Evolutionary conservation across 129 eudicot genomes (phyloP), one percentile per base, ranked within the genome.

Genomic region (Escallonia herrerae): DNA sequence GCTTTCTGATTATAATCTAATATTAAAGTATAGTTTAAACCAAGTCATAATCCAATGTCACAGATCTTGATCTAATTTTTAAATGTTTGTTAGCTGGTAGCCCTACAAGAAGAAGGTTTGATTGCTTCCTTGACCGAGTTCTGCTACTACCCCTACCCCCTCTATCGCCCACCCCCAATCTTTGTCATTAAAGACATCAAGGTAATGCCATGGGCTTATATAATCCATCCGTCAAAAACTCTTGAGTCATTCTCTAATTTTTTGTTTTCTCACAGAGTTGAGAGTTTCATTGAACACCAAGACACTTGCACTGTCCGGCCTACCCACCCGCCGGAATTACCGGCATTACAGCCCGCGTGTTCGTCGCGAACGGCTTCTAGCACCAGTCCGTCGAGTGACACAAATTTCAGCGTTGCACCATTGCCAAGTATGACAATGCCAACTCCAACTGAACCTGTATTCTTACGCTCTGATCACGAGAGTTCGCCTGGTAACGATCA

Each of bases 251-350:
- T 40, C 60, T 39, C 40, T 45, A 55, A 56, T 48, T 37, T 59
- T 46, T 74, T 69, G 39, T 56, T 8, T 58, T 13, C 15, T 63
- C 65, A 6, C 69, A 85, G 91, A 67, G 91, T 85, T 43, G 91
- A 85, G 79, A 85, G 91, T 68, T 85, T 85, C 62, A 85, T 85
- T 2, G 91, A 85, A 66, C 91, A 85, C 64, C 91, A 85, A 79
- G 91, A 85, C 42, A 74, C 85, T 42, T 85, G 91, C 70, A 82
- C 71, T 4, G 52, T 79, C 43, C 72, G 83, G 63, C 68, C 68
- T 40, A 44, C 60, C 66, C 82, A 69, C 9, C 72, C 84, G 33
- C 64, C 78, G 7, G 80, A 83, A 4, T 10, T 79, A 15, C 87
- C 80, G 39, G n/a, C 71, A 39, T 75, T 73, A 58, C 90, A 77